Evolutionary conservation across 2,329 filamentous ascomycete genomes (phyloP).

Genomic region (Neopestalotiopsis sp.): DNA sequence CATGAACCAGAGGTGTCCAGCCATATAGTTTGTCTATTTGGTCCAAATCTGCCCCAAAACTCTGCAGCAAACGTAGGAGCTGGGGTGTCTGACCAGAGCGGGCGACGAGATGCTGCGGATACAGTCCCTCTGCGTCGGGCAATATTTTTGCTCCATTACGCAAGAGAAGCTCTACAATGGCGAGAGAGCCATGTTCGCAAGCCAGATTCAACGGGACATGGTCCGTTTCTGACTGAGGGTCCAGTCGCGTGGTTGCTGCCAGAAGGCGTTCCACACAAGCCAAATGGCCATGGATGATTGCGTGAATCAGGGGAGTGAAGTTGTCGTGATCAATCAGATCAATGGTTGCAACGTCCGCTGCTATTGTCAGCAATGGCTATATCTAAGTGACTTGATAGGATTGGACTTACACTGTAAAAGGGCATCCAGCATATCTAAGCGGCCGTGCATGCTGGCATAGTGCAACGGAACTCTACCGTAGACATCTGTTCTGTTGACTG

Average conservation of each 20-base stretch:
- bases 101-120: conserved; percentile 95
- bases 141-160: conserved; percentile 81
- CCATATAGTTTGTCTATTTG: conserved; percentile 95
- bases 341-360: conserved; percentile 75
- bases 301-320: conserved; percentile 94
- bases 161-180: conserved; percentile 84
- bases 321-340: conserved; percentile 94
- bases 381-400: background rate
- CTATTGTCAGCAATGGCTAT: conserved; percentile 22
- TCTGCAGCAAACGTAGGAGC: conserved; percentile 79
- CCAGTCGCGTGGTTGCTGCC: conserved; percentile 78
- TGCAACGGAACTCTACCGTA: conserved; percentile 94
- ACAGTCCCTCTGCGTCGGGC: conserved; percentile 95
- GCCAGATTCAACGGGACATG: conserved; percentile 94
- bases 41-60: conserved; percentile 87
- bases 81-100: conserved; percentile 83
- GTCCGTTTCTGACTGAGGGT: conserved; percentile 84
- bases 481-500: conserved; percentile 83
- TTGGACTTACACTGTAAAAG: conserved; percentile 65
- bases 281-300: conserved; percentile 86
- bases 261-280: conserved; percentile 82
- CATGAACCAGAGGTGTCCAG: conserved; percentile 96
- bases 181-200: conserved; percentile 88
- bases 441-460: conserved; percentile 95
- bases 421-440: conserved; percentile 80